These are phyloP conservation scores for Fragilariopsis cylindrus DNA, from an alignment of 108 stramenopile species.

Conservation along the genomic window DNA sequence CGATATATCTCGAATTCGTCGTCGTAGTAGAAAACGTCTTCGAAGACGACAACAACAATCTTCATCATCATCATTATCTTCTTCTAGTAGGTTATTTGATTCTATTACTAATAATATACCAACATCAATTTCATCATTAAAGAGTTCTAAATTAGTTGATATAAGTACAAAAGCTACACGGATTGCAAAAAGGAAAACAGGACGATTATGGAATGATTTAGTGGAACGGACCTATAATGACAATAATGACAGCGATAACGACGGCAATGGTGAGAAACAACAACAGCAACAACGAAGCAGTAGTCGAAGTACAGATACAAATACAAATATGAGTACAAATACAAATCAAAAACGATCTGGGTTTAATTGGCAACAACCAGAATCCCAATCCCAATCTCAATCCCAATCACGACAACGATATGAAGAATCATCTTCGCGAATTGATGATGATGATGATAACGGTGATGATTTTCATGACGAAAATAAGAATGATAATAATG, in stretches of 20 bases:
- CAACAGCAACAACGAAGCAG: not conserved
- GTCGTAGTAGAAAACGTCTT: not conserved
- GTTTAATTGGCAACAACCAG: not conserved
- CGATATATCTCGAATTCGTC: not conserved
- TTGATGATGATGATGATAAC: not conserved
- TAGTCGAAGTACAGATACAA: not conserved
- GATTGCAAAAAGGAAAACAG: not conserved
- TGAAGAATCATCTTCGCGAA: not conserved
- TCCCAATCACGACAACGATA: not conserved
- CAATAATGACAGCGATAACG: not conserved
- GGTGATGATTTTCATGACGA: not conserved
- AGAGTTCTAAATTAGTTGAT: not conserved
- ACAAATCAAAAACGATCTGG: not conserved
- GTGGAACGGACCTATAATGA: not conserved
- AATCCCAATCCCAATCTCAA: not conserved
- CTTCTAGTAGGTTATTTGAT: not conserved
- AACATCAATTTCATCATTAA: not conserved
- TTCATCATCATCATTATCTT: not conserved
- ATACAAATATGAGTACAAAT: too few species aligned
- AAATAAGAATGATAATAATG: not conserved
- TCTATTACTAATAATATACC: not conserved
- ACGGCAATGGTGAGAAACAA: not conserved
- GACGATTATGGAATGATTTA: not conserved
- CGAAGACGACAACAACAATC: not conserved
- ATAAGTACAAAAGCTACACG: not conserved